Conservation (phyloP, 2,329 filamentous ascomycete genomes). For the Colletotrichum liaoningense region DNA sequence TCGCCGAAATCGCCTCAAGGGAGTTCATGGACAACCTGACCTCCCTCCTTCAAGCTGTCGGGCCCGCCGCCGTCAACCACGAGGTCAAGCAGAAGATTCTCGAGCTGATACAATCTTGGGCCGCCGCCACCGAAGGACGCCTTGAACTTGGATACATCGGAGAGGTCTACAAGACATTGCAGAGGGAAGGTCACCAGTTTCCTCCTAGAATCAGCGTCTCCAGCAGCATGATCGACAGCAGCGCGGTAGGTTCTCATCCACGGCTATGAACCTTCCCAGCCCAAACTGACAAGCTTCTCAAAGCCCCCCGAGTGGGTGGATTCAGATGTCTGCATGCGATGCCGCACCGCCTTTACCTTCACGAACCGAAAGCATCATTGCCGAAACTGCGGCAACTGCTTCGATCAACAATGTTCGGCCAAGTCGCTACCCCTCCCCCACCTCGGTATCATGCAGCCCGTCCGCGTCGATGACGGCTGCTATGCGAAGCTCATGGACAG, state of each 20-base stretch:
- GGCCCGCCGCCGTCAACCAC: slow-evolving; percentile 78
- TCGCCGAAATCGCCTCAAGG: slow-evolving; percentile 92
- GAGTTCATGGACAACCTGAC: slow-evolving; percentile 99
- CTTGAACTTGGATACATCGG: slow-evolving; percentile 87
- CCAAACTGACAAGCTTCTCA: slow-evolving; percentile 47
- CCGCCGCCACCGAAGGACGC: slow-evolving; percentile 86
- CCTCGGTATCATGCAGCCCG: slow-evolving; percentile 89
- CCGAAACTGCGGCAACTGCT: slow-evolving; percentile 96
- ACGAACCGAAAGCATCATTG: slow-evolving; percentile 99
- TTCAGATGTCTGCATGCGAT: slow-evolving; percentile 98
- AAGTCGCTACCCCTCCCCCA: slow-evolving; percentile 91
- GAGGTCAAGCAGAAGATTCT: slow-evolving; percentile 92
- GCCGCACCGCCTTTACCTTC: slow-evolving; percentile 93
- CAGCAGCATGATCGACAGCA: slow-evolving; percentile 98
- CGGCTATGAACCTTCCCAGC: background rate
- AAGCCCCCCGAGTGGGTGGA: slow-evolving; percentile 95
- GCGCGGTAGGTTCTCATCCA: slow-evolving; percentile 73
- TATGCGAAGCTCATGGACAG: slow-evolving; percentile 89
- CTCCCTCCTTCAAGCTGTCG: slow-evolving; percentile 86
- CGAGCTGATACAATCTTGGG: slow-evolving; percentile 94
- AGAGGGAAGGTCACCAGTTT: slow-evolving; percentile 88
- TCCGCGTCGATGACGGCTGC: slow-evolving; percentile 96
- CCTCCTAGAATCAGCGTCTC: slow-evolving; percentile 87
- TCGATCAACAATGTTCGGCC: slow-evolving; percentile 93
- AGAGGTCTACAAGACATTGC: slow-evolving; percentile 85